Evolutionary conservation across 768 basidiomycete species (phyloP), one percentile per base, ranked within the genome.

Genomic region (Harrya chromipes): DNA sequence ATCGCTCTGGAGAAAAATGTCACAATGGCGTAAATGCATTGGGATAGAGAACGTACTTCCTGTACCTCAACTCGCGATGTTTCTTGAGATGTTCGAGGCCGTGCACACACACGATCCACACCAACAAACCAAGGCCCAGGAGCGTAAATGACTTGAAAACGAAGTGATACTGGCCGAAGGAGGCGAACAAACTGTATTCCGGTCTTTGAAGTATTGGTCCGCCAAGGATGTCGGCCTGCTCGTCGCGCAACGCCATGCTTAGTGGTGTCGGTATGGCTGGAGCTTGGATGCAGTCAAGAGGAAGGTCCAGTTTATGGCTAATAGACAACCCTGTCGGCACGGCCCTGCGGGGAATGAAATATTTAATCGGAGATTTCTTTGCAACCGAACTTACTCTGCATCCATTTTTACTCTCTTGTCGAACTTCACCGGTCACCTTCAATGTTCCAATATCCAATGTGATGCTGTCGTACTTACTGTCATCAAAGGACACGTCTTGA

Each of bases 191-290:
- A 52, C 58, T 50, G n/a, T 42, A 47, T 17, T 61, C 52, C 9
- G 68, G 68, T 47, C 52, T 62, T 50, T 75, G 77, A 52, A 75
- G 60, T 27, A 74, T 76, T 48, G 72, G 72, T 43, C 80, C 78
- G 51, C 85, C 86, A 12, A 89, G 78, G 52, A 90, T 87, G 71
- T 89, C 87, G 57, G 81, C 78, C 49, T 76, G 75, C 62, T 88
- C 85, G 72, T 74, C 77, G 62, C 77, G 74, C 49, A 54, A 54
- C 34, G 62, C 54, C 85, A 87, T 88, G 67, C 63, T 62, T 60
- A 53, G 46, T 44, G 54, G 49, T 34, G 50, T 55, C 40, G 55
- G 40, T 47, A 31, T 47, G 56, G 49, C 19, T 40, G 49, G 57
- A 55, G 54, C 45, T 39, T 61, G 60, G 57, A 52, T 56, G 54